A percentile compares a stretch with the other conserved stretches of the same genome.
These are phyloP conservation scores for Royoungia palumana DNA, from an alignment of 768 basidiomycete species.

Conservation along the genomic window DNA sequence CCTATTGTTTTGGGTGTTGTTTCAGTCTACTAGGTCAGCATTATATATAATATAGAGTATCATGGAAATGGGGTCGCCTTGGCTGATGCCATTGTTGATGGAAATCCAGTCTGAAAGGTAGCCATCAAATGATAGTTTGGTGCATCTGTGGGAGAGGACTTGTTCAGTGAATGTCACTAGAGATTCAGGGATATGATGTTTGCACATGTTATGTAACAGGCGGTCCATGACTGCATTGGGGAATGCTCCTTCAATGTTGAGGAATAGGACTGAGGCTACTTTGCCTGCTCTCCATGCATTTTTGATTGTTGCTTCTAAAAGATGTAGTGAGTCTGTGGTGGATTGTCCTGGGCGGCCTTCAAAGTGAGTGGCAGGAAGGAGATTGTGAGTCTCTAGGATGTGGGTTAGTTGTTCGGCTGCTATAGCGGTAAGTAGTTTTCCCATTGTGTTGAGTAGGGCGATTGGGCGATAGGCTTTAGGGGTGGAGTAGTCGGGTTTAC, in stretches of 20 bases:
- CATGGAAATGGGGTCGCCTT: conserved; percentile 33
- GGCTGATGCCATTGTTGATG: conserved; percentile 26
- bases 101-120: conserved; percentile 14
- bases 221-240: not conserved
- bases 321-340: not conserved
- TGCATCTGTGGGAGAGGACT: not conserved
- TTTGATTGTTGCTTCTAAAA: not conserved
- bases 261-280: not conserved
- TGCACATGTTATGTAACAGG: conserved; percentile 5
- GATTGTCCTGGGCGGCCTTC: not conserved
- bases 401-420: conserved; percentile 25
- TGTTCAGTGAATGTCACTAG: conserved; percentile 6
- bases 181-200: not conserved
- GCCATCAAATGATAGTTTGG: conserved; percentile 22
- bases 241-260: conserved; percentile 4
- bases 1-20: too few relatives aligned
- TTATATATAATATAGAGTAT: conserved; percentile 35
- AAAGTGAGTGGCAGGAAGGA: conserved; percentile 28
- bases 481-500: too few relatives aligned
- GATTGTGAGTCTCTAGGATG: conserved; percentile 27
- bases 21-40: conserved; percentile 15
- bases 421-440: conserved; percentile 27
- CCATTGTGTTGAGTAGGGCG: conserved; percentile 31
- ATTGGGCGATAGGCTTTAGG: conserved; percentile 37
- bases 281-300: not conserved